Conservation (phyloP, 2,329 filamentous ascomycete species). For the Colletotrichum musae region DNA sequence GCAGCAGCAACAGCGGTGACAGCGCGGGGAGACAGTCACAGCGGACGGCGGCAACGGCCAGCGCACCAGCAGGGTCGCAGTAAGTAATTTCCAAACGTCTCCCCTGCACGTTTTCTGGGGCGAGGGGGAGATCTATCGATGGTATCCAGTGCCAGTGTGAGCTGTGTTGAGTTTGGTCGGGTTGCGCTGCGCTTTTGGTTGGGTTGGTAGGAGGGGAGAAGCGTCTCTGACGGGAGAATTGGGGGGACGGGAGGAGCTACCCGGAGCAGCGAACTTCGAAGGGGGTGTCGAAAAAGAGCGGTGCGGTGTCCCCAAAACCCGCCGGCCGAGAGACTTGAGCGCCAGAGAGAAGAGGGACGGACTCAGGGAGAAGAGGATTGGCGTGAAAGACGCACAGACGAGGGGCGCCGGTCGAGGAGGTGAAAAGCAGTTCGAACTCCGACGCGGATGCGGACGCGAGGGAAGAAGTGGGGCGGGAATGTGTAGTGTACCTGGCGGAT, state of each 20-base stretch:
- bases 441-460: slow-evolving; percentile 34
- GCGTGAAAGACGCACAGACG: slow-evolving; percentile 36
- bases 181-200: too few species aligned
- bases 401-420: slow-evolving; percentile 12
- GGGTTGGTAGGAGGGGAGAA: too few species aligned
- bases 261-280: too few species aligned
- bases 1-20: neutral
- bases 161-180: too few species aligned
- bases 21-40: slow-evolving; percentile 13
- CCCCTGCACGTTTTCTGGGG: slow-evolving; percentile 26
- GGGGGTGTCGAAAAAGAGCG: too few species aligned
- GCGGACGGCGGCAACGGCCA: slow-evolving; percentile 34
- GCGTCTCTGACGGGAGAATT: too few species aligned
- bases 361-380: too few species aligned
- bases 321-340: too few species aligned
- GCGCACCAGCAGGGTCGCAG: slow-evolving; percentile 42
- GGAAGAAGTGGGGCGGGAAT: slow-evolving; percentile 30
- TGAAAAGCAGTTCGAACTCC: slow-evolving; percentile 36
- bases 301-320: too few species aligned
- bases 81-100: slow-evolving; percentile 44
- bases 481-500: too few species aligned
- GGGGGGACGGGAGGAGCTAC: too few species aligned
- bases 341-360: too few species aligned
- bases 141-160: slow-evolving; percentile 13
- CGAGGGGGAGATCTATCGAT: slow-evolving; percentile 30